phyloP scores from a whole-genome alignment of 257 asterid genomes.

The Solanum boliviense region DNA sequence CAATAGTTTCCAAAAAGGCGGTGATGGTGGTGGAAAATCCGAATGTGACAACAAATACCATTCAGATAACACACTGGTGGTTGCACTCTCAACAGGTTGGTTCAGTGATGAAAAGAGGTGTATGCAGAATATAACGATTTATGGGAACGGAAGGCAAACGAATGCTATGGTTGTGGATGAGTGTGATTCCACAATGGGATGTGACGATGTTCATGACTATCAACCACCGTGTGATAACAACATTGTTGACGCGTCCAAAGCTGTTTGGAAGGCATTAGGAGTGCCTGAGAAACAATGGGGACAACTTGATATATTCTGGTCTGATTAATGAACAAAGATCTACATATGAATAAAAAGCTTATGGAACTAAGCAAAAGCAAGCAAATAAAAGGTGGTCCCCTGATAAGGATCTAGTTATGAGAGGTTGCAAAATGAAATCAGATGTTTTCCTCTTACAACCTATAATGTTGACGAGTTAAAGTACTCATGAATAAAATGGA shows the following conservation, averaged over 20 bases:
- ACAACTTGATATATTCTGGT: constrained; percentile 6
- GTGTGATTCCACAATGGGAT: constrained; percentile 19
- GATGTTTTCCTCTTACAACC: neutral
- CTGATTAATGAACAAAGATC: neutral
- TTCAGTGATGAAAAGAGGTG: constrained; percentile 22
- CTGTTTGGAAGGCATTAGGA: constrained; percentile 22
- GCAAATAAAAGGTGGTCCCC: neutral
- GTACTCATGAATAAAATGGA: neutral
- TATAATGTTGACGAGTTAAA: neutral
- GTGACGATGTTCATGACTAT: constrained; percentile 8
- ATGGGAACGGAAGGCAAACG: constrained; percentile 23
- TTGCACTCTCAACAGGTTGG: constrained; percentile 45
- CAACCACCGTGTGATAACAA: constrained; percentile 14
- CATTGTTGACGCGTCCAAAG: constrained; percentile 21
- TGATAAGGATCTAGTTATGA: no score
- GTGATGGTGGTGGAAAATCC: constrained; percentile 36
- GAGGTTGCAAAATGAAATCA: neutral
- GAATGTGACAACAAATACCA: constrained; percentile 36
- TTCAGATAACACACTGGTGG: constrained; percentile 16
- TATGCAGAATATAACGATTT: constrained; percentile 14
- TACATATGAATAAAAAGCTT: neutral
- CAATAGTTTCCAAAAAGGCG: constrained; percentile 31
- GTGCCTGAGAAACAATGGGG: constrained; percentile 3
- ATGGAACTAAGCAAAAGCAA: neutral
- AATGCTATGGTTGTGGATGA: constrained; percentile 37